These are phyloP conservation scores for Cladochytrium replicatum DNA, from an alignment of 192 early-diverging fungal species.

Conservation along the genomic window DNA sequence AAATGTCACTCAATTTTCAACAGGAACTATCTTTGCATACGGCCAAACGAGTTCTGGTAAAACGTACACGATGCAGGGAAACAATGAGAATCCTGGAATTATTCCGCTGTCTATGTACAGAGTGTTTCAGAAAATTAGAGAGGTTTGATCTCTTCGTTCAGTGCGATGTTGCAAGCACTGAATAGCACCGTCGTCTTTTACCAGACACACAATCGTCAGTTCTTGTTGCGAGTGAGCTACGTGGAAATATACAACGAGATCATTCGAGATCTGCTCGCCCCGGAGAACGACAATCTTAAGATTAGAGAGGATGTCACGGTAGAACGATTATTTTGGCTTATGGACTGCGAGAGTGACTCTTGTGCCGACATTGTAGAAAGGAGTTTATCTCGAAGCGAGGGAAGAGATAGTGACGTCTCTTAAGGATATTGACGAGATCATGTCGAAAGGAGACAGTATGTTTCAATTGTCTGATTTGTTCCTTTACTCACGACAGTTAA, in stretches of 20 bases:
- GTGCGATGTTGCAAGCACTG: too few relatives aligned
- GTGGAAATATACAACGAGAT: slow-evolving; percentile 82
- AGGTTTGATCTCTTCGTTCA: too few relatives aligned
- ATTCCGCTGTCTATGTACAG: slow-evolving; percentile 56
- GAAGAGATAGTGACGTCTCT: slow-evolving; percentile 38
- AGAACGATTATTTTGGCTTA: background rate
- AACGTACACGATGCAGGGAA: slow-evolving; percentile 65
- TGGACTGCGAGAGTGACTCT: background rate
- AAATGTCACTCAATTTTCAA: too few relatives aligned
- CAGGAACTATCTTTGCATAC: slow-evolving; percentile 98
- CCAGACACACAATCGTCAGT: slow-evolving; percentile 64
- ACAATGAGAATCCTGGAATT: slow-evolving; percentile 50
- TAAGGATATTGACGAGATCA: slow-evolving; percentile 27
- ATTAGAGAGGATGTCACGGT: slow-evolving; percentile 72
- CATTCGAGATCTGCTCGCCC: slow-evolving; percentile 80
- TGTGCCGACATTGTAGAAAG: slow-evolving; percentile 16
- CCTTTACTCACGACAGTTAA: background rate
- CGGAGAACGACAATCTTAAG: slow-evolving; percentile 67
- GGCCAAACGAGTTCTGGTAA: slow-evolving; percentile 96
- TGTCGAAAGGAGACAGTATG: slow-evolving; percentile 30
- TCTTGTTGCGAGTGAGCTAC: slow-evolving; percentile 89
- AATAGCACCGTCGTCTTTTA: too few relatives aligned
- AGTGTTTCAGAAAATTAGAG: slow-evolving; percentile 47
- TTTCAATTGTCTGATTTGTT: background rate
- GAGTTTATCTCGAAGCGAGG: slow-evolving; percentile 40